Evolutionary conservation across 2,329 filamentous ascomycete species (phyloP), one percentile per base, ranked within the genome.

Genomic region (Aspergillus fumigatiaffinis): DNA sequence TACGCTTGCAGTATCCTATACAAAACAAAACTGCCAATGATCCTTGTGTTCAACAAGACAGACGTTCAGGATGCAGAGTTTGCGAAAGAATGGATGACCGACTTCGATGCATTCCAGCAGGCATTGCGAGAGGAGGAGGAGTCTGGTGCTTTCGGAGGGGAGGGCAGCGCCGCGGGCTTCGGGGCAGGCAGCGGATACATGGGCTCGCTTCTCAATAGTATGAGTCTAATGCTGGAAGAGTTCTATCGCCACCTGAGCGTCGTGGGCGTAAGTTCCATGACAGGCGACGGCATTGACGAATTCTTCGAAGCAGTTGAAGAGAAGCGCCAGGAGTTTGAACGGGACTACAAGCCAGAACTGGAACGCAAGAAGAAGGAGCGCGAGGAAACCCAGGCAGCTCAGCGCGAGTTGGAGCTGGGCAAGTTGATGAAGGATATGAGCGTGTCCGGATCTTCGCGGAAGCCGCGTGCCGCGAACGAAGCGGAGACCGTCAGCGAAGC

Each of bases 31-130:
- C 82, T 99, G 0, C 94, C 94, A 25, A 99, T 99, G 94, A 95
- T 99, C 54, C 79, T 99, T 7, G 94, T 99, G 10, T 97, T 99
- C 82, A 99, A 99, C 81, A 99, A 99, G 80, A 97, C 92, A 0
- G 94, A 99, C 69, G 91, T 96, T 46, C 91, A 96, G 73, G 89
- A 95, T 68, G 91, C 92, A 0, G 84, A 85, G 26, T 96, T 96
- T 69, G 94, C 92, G 1, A 94, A 93, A 77, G 92, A 97, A 71
- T 99, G 95, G 94, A 99, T 99, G 94, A 96, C 92, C 5, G 93
- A 99, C 74, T 99, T 97, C 69, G 94, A 99, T 64, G 87, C 90
- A 0, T 99, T 99, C 77, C 94, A 97, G 72, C 85, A 85, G 17
- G 93, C 95, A 0, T 80, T 99, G 49, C 84, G 85, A 51, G 79